Base-by-base conservation (phyloP, 768 basidiomycete species). In the Russula vinacea region DNA sequence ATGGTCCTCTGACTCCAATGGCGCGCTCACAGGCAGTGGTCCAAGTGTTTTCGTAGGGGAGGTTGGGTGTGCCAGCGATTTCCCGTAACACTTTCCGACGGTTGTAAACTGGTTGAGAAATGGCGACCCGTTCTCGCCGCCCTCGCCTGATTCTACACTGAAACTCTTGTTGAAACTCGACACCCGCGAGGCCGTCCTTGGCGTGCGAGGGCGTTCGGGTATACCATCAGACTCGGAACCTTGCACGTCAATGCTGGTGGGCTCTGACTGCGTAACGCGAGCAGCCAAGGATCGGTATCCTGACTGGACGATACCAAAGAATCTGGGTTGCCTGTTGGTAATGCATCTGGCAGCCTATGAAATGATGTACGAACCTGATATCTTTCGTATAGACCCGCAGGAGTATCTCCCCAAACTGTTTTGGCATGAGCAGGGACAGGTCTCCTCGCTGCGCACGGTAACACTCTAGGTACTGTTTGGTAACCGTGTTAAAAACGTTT, bases 311-410 rank as follows among this genome's bases (percentile, higher is more conserved):
- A 89, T 74, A 2, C 84, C 83, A 47, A 80, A 80, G 70, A 82
- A 86, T 37, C 80, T 81, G 52, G 26, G 17, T 26, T 45, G 14
- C 6, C 33, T 3, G 13, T 62, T 39, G 52, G 52, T 66, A 9
- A 66, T 57, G 2, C 33, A 33, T 44, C 10, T 8, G 22, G 33
- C 7, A 35, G 29, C 19, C 8, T n/a, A 35, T 19, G 51, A 40
- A 29, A 39, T 51, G 32, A 29, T 22, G 3, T 32, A 71, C 78
- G 45, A 67, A 80, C 80, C 68, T 67, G 1, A 65, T 70, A n/a
- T 88, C 82, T 71, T 86, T 85, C 51, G 89, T 87, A 70, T 84
- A 93, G 5, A 92, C 75, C 16, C 88, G 79, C 44, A 92, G 72
- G 45, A 84, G 78, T n/a, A 85, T 77, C 72, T 93, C 92, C 0